Percentiles rank a stretch among this genome's conserved stretches.
Conservation (phyloP, 495 filamentous ascomycete genomes). For the Schizothecium vesticola region DNA sequence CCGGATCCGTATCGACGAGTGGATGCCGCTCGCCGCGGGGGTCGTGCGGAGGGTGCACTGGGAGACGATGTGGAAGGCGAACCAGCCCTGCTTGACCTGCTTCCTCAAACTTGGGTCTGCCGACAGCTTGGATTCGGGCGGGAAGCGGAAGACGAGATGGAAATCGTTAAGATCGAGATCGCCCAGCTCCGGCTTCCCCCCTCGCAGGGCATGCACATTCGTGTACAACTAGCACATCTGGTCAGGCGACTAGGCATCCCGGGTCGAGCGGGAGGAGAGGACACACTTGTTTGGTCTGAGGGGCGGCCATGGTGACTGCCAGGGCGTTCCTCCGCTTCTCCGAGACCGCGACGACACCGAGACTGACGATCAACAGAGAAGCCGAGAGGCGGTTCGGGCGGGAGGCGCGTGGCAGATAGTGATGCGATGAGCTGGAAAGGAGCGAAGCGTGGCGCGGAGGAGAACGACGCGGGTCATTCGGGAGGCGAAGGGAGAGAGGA, state of each 20-base stretch:
- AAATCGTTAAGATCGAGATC: constrained; percentile 42
- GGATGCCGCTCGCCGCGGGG: constrained; percentile 62
- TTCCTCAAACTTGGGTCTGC: constrained; percentile 39
- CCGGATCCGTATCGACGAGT: constrained; percentile 79
- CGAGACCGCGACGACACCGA: not conserved
- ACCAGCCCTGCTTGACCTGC: constrained; percentile 67
- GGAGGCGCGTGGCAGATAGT: not conserved
- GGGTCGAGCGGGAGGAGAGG: not conserved
- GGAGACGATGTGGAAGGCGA: constrained; percentile 87
- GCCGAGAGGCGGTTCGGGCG: not conserved
- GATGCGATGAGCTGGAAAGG: not conserved
- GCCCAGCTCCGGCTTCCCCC: constrained; percentile 37
- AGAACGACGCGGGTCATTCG: not conserved
- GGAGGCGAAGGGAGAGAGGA: not conserved
- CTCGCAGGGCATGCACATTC: constrained; percentile 39
- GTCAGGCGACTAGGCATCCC: constrained; percentile 21
- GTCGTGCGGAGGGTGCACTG: constrained; percentile 66
- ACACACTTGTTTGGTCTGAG: constrained; percentile 30
- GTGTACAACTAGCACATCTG: constrained; percentile 24
- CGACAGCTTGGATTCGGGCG: constrained; percentile 24
- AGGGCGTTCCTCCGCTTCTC: not conserved
- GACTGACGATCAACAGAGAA: not conserved
- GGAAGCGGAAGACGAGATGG: constrained; percentile 36
- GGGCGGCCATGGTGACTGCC: constrained; percentile 25
- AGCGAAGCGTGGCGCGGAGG: not conserved